A percentile compares a stretch with the other conserved stretches of the same genome.
These are phyloP conservation scores for Oldenlandia corymbosa DNA, from an alignment of 257 asterid genomes.

Conservation along the genomic window DNA sequence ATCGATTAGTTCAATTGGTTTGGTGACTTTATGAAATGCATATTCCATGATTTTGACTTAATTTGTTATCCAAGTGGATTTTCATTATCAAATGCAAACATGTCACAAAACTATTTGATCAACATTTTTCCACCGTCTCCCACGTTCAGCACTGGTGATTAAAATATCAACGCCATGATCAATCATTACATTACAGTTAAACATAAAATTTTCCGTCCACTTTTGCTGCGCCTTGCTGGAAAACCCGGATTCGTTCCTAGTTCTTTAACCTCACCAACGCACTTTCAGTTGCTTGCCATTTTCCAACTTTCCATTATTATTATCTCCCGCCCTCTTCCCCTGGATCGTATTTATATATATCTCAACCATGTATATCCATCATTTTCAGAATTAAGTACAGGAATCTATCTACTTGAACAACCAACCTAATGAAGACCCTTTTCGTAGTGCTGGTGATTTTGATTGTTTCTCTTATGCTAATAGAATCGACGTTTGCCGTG, in stretches of 20 bases:
- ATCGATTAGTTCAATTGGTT: too few relatives aligned
- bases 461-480: conserved; percentile 4
- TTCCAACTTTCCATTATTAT: background rate
- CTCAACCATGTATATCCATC: too few relatives aligned
- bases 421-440: conserved; percentile 5
- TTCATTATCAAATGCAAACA: background rate
- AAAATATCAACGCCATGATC: background rate
- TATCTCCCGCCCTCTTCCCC: background rate
- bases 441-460: background rate
- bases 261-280: conserved; percentile 10
- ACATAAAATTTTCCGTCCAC: background rate
- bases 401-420: too few relatives aligned
- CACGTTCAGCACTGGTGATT: background rate
- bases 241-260: conserved; percentile 19
- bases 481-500: conserved; percentile 6
- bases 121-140: background rate
- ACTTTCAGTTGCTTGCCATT: background rate
- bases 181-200: background rate
- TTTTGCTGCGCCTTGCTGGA: too few relatives aligned
- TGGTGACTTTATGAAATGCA: too few relatives aligned
- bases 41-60: too few relatives aligned
- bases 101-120: conserved; percentile 18
- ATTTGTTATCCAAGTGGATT: too few relatives aligned
- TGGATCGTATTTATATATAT: too few relatives aligned
- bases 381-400: too few relatives aligned